Base-by-base conservation (phyloP, 1,284 basidiomycete species). In the Bjerkandera adusta region DNA sequence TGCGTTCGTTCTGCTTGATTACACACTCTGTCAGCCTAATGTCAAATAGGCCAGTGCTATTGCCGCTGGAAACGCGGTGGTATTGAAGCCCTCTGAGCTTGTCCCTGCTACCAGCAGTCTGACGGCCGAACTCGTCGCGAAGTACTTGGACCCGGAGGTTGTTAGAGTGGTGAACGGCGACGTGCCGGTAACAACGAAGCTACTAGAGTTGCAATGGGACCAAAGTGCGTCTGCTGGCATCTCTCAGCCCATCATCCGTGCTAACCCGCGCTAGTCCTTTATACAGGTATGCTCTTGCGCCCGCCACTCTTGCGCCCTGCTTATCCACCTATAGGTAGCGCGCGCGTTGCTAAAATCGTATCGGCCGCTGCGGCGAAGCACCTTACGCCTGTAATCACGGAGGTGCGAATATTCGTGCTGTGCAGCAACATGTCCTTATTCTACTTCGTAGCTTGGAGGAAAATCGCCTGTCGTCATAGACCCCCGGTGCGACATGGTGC, bases 401-500 rank as follows among this genome's bases (percentile, higher is more conserved):
- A 89, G 71, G 82, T 82, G 35, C 21, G 24, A 2, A 32, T 20
- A 12, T 22, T 25, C 16, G 30, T 51, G 1, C 5, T 51, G n/a
- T 12, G 25, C n/a, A 22, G 6, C 15, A 7, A 44, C 7, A 11
- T n/a, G 16, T n/a, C 26, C 33, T 8, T 6, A 36, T 10, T 13
- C 34, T 24, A 25, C 21, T 32, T 27, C 27, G 29, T 12, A 43
- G n/a, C 36, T 6, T 48, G 21, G 21, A 57, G 89, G 91, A 41
- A 96, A 96, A 68, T 89, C 83, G 10, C 93, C 93, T 2, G 86
- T 85, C 10, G 76, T 94, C 55, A 70, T 96, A 38, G 87, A 93
- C 59, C 72, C 85, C 1, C 75, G 71, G 37, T 77, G 76, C 53
- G 79, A 90, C 58, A 61, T 89, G 44, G 71, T 77, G 49, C 63